Conservation (phyloP, 192 early-diverging fungal genomes). For the Phycomyces blakesleeanus region DNA sequence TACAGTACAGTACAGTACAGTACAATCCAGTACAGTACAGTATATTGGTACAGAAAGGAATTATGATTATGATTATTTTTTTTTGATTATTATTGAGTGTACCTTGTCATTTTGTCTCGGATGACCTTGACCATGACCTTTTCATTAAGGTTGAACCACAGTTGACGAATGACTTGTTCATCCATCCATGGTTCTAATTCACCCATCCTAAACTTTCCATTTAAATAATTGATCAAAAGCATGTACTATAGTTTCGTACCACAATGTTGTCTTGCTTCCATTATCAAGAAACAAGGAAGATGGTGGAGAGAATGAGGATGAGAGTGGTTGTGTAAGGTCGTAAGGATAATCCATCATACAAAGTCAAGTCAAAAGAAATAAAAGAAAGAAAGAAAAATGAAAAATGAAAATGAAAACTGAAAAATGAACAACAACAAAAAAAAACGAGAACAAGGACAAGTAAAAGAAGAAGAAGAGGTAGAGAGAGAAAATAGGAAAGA, state of each 20-base stretch:
- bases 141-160: conserved; percentile 86
- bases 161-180: conserved; percentile 80
- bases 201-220: conserved; percentile 68
- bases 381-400: neutral
- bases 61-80: no score
- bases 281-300: neutral
- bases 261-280: conserved; percentile 14
- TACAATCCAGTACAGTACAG: no score
- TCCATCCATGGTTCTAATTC: conserved; percentile 99
- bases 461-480: neutral
- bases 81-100: conserved; percentile 1
- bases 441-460: neutral
- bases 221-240: neutral
- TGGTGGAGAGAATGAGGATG: neutral
- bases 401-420: neutral
- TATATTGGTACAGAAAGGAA: no score
- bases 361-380: neutral
- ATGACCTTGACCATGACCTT: conserved; percentile 91
- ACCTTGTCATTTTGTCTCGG: conserved; percentile 88
- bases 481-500: neutral
- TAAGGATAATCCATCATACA: neutral
- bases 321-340: neutral
- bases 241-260: conserved; percentile 6
- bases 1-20: no score
- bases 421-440: neutral